Evolutionary conservation across 2,329 filamentous ascomycete species (phyloP).

Genomic region (Davidsoniella virescens): DNA sequence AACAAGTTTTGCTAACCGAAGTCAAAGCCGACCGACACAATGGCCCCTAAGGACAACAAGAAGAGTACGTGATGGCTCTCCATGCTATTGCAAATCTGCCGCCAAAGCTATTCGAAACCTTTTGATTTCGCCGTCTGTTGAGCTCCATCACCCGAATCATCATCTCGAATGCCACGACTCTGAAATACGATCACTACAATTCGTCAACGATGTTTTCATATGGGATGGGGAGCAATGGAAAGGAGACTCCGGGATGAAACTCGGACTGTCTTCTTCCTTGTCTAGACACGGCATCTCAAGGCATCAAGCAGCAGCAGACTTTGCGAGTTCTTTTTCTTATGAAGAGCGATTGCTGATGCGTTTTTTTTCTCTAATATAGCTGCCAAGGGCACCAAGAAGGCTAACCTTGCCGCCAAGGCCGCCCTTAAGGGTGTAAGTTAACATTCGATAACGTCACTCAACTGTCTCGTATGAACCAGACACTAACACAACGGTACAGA

Average conservation of each 20-base stretch:
- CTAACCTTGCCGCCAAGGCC: conserved; percentile 86
- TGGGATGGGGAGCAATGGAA: background rate
- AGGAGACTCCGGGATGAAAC: background rate
- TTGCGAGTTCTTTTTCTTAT: conserved; percentile 48
- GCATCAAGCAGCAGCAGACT: conserved; percentile 58
- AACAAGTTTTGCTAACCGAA: conserved; percentile 13
- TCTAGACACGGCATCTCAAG: conserved; percentile 15
- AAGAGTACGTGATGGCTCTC: conserved; percentile 30
- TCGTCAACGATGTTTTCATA: background rate
- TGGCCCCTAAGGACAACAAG: conserved; percentile 27
- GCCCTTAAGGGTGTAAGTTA: conserved; percentile 83
- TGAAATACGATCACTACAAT: conserved; percentile 10
- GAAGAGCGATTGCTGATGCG: conserved; percentile 57
- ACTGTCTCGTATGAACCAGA: background rate
- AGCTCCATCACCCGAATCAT: conserved; percentile 7
- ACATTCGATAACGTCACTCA: background rate
- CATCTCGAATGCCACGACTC: conserved; percentile 13
- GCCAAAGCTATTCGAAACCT: background rate
- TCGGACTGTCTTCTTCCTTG: background rate
- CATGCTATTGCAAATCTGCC: conserved; percentile 1
- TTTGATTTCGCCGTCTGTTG: background rate
- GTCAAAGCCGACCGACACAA: conserved; percentile 18
- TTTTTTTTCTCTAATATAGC: conserved; percentile 30
- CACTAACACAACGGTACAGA: conserved; percentile 20
- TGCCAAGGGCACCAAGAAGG: conserved; percentile 63